These are phyloP conservation scores for Porcisia hertigi DNA, from an alignment of 208 protist genomes.

Conservation along the genomic window DNA sequence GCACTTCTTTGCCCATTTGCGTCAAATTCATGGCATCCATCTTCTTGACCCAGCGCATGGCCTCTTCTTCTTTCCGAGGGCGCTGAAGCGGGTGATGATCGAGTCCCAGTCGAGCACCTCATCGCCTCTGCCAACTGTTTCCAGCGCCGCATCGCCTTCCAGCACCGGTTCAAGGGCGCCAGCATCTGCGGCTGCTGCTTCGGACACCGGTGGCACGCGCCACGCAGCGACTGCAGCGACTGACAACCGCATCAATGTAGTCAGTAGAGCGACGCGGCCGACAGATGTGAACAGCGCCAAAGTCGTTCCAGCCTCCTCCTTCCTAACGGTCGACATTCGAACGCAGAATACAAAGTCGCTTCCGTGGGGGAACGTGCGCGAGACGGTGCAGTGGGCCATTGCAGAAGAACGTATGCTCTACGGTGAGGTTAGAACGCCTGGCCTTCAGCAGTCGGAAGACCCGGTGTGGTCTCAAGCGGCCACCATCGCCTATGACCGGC, in stretches of 20 bases:
- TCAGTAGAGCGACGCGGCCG: slow-evolving; percentile 2
- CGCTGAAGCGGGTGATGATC: slow-evolving; percentile 45
- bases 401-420: slow-evolving; percentile 34
- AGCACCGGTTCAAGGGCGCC: not conserved
- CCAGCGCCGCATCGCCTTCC: not conserved
- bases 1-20: slow-evolving; percentile 28
- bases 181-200: not conserved
- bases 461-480: slow-evolving; percentile 45
- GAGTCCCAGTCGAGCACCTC: slow-evolving; percentile 10
- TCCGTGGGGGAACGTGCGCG: slow-evolving; percentile 39
- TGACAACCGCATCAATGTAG: not conserved
- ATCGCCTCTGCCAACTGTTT: not conserved
- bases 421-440: slow-evolving; percentile 38
- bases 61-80: slow-evolving; percentile 51
- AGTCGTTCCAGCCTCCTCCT: slow-evolving; percentile 31
- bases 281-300: slow-evolving; percentile 12
- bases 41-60: slow-evolving; percentile 46
- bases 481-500: slow-evolving; percentile 35
- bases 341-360: slow-evolving; percentile 52
- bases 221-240: not conserved
- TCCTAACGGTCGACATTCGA: slow-evolving; percentile 55
- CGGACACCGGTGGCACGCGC: not conserved
- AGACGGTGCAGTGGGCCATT: slow-evolving; percentile 35
- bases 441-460: slow-evolving; percentile 34
- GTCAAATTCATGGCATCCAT: slow-evolving; percentile 56